A percentile compares a stretch with the other conserved stretches of the same genome.
Conservation (phyloP, 495 filamentous ascomycete genomes). For the Hyaloscypha finlandica region DNA sequence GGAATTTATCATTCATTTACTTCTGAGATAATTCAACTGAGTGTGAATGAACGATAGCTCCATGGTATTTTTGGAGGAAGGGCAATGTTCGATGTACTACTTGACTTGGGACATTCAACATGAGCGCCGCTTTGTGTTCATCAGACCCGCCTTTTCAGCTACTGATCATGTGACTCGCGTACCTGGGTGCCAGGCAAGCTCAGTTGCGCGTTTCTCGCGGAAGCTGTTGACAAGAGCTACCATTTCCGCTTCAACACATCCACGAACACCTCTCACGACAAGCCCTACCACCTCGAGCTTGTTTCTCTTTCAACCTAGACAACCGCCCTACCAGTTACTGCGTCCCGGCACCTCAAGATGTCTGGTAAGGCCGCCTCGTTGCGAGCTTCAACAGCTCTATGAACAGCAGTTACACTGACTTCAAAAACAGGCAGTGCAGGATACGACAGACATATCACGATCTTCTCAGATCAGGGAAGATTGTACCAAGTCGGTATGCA, state of each 20-base stretch:
- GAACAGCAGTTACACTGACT: conserved; percentile 25
- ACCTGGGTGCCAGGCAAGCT: neutral
- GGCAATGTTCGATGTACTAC: no score
- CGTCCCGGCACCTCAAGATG: conserved; percentile 35
- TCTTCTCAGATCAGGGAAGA: conserved; percentile 98
- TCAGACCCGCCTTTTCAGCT: neutral
- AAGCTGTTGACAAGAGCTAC: conserved; percentile 14
- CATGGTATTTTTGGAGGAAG: no score
- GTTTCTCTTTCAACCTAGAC: neutral
- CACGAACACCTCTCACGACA: neutral
- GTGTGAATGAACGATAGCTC: no score
- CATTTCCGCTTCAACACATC: neutral
- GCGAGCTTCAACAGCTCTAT: conserved; percentile 9
- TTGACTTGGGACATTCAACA: neutral
- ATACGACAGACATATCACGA: conserved; percentile 98
- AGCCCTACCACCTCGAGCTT: neutral
- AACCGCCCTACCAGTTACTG: neutral
- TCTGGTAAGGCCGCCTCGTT: conserved; percentile 36
- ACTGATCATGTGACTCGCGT: neutral
- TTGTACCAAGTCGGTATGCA: conserved; percentile 95
- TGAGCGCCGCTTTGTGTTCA: neutral
- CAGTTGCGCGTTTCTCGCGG: neutral
- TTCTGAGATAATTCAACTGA: no score
- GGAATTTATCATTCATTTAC: no score
- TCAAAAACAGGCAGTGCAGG: conserved; percentile 77